Evolutionary conservation across 164 flowering plant genomes (phyloP).

Genomic region (Hamamelis virginiana): DNA sequence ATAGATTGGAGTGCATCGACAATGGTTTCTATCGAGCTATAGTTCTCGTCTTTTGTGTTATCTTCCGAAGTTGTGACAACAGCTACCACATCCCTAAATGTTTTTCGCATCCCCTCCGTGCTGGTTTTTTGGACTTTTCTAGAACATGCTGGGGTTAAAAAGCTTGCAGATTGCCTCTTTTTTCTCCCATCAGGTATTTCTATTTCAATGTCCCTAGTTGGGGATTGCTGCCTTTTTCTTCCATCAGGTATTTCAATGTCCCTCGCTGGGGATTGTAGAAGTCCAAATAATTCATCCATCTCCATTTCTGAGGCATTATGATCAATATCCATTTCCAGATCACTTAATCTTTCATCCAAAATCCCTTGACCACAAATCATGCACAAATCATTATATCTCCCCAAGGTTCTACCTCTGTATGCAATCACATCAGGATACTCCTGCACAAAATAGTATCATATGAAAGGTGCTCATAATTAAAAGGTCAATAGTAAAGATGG

Average conservation of each 20-base stretch:
- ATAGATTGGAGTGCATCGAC: constrained; percentile 41
- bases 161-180: constrained; percentile 24
- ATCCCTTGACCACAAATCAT: constrained; percentile 24
- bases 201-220: constrained; percentile 8
- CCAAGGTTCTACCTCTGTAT: constrained; percentile 27
- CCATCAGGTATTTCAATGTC: constrained; percentile 14
- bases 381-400: constrained; percentile 29
- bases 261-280: constrained; percentile 2
- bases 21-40: constrained; percentile 29
- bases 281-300: constrained; percentile 17
- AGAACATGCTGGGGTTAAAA: constrained; percentile 8
- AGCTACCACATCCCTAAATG: constrained; percentile 16
- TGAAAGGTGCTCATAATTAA: not conserved
- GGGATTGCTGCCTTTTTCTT: constrained; percentile 27
- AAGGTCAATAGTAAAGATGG: too few species aligned
- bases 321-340: constrained; percentile 22
- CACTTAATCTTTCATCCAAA: constrained; percentile 15
- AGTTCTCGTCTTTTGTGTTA: constrained; percentile 19
- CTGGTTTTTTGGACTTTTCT: constrained; percentile 27
- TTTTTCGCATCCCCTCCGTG: constrained; percentile 9
- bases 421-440: constrained; percentile 37
- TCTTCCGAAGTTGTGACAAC: constrained; percentile 13
- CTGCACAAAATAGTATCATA: constrained; percentile 28
- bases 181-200: constrained; percentile 20
- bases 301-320: constrained; percentile 11